phyloP scores from a whole-genome alignment of 2,329 filamentous ascomycete species.

The Diaporthe citriasiana region DNA sequence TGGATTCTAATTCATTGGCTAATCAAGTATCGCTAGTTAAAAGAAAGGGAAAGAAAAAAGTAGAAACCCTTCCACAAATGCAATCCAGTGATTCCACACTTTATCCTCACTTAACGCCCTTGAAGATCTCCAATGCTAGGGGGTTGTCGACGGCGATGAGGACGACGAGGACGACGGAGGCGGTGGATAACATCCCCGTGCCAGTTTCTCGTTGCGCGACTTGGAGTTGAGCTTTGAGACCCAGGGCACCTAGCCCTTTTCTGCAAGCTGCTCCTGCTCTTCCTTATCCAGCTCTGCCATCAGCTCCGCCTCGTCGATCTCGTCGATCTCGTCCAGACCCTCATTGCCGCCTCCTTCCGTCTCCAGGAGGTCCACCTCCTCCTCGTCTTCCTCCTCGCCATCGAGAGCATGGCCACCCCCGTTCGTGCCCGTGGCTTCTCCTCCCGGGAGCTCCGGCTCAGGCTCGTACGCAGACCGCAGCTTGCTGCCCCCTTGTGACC shows the following conservation, averaged over 20 bases:
- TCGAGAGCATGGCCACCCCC: neutral
- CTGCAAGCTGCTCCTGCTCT: slow-evolving; percentile 46
- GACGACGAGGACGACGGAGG: neutral
- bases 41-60: neutral
- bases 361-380: slow-evolving; percentile 53
- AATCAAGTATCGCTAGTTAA: slow-evolving; percentile 35
- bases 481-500: slow-evolving; percentile 60
- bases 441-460: neutral
- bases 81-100: neutral
- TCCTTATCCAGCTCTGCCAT: slow-evolving; percentile 69
- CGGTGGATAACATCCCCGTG: slow-evolving; percentile 30
- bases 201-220: slow-evolving; percentile 11
- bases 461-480: slow-evolving; percentile 57
- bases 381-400: slow-evolving; percentile 51
- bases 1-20: slow-evolving; percentile 4
- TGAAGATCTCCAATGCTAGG: neutral
- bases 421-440: neutral
- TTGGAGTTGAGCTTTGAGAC: slow-evolving; percentile 23
- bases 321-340: slow-evolving; percentile 50
- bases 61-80: slow-evolving; percentile 1
- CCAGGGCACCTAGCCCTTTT: slow-evolving; percentile 42
- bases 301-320: slow-evolving; percentile 69
- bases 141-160: neutral
- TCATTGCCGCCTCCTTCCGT: slow-evolving; percentile 50
- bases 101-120: neutral